Evolutionary conservation across 495 filamentous ascomycete genomes (phyloP).

Genomic region (Chlorociboria aeruginascens): DNA sequence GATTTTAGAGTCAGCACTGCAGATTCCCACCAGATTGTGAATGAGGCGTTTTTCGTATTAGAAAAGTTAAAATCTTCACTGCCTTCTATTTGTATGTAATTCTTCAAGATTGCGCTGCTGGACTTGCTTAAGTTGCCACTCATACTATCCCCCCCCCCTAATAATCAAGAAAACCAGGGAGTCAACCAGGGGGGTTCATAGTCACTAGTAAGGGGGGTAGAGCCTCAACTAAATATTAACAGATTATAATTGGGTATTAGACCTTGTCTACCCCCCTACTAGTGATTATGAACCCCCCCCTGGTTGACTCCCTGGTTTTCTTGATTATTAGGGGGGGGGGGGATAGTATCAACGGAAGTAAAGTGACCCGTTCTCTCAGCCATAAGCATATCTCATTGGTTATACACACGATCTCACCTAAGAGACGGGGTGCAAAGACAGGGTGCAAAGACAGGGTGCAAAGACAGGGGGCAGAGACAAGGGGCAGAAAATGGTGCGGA

Average conservation of each 20-base stretch:
- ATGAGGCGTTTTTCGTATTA: constrained; percentile 9
- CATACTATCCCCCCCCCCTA: too few species aligned
- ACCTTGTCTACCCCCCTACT: too few species aligned
- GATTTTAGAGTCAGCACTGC: constrained; percentile 6
- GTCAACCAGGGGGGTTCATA: too few species aligned
- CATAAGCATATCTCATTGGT: constrained; percentile 1
- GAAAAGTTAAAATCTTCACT: constrained; percentile 15
- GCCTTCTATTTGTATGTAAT: constrained; percentile 9
- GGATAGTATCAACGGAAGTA: not conserved
- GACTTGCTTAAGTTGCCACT: constrained; percentile 3
- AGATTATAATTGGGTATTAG: too few species aligned
- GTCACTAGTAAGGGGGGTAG: too few species aligned
- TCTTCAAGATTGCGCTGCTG: constrained; percentile 6
- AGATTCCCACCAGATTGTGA: constrained; percentile 11
- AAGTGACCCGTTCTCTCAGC: not conserved
- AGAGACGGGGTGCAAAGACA: constrained; percentile 4
- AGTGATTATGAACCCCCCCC: too few species aligned
- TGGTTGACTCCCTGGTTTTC: too few species aligned
- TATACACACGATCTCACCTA: constrained; percentile 7
- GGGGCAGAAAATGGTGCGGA: constrained; percentile 6
- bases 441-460: too few species aligned
- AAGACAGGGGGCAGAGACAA: not conserved
- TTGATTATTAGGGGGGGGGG: too few species aligned
- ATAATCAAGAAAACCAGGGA: too few species aligned
- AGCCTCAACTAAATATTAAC: too few species aligned